phyloP scores from a whole-genome alignment of 805 yeast genomes.

The Metschnikowia corniflorae region DNA sequence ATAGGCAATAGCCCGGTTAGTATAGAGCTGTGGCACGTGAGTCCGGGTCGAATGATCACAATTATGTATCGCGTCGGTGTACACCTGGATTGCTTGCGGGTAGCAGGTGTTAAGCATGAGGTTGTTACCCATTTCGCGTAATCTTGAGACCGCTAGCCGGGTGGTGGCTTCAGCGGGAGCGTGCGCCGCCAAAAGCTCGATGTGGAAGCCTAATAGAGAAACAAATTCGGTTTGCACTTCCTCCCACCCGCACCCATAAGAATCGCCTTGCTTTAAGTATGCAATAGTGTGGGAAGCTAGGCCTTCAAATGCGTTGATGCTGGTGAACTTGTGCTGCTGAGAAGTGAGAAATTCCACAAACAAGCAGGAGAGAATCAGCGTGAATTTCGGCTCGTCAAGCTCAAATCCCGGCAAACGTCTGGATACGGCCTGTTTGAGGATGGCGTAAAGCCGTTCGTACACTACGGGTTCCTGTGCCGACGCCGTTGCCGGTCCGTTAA shows the following conservation, averaged over 20 bases:
- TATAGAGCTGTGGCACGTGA: constrained; percentile 28
- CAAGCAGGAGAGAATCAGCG: constrained; percentile 3
- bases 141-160: constrained; percentile 8
- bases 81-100: constrained; percentile 38
- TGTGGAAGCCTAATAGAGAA: constrained; percentile 6
- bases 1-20: constrained; percentile 40
- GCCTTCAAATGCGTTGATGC: constrained; percentile 9
- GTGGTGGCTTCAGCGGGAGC: neutral
- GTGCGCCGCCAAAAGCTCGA: neutral
- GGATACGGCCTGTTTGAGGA: constrained; percentile 16
- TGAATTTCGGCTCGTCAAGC: neutral
- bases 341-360: constrained; percentile 7
- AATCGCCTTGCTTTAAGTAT: constrained; percentile 4
- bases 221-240: constrained; percentile 9
- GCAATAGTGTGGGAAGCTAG: constrained; percentile 8
- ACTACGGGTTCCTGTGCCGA: constrained; percentile 17
- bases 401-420: neutral
- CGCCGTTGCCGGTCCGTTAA: constrained; percentile 3
- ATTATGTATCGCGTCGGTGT: constrained; percentile 33
- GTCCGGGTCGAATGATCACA: constrained; percentile 16
- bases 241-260: constrained; percentile 7
- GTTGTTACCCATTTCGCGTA: constrained; percentile 42
- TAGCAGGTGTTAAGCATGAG: constrained; percentile 33
- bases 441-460: constrained; percentile 15
- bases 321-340: constrained; percentile 7